Base-by-base conservation (phyloP, 2,329 filamentous ascomycete species). In the Fusarium concolor region DNA sequence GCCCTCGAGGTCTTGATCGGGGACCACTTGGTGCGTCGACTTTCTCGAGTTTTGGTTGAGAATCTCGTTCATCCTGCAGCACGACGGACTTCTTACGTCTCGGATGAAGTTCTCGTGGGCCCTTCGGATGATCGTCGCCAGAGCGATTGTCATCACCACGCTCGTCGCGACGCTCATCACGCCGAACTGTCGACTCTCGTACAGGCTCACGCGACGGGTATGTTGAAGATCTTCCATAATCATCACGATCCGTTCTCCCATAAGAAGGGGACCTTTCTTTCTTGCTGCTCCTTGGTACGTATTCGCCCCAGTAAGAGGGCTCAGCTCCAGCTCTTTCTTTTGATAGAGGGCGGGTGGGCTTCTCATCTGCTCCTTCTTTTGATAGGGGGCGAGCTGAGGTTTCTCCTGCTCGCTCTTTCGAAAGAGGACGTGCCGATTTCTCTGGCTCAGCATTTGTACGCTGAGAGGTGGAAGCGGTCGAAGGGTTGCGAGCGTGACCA, bases 121-220 rank as follows among this genome's bases (percentile, higher is more conserved):
- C 71, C 55, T 74, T 79, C 12, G 75, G 62, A 31, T 77, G 71
- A 11, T 83, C 82, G 20, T 82, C 81, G 26, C 78, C 79, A 4
- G 80, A 81, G 33, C 78, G 78, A 18, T 74, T 80, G 22, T 74
- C 71, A 5, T 70, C 67, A 6, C 51, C 67, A 22, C 29, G 29
- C 29, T 31, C 29, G 10, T 31, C 29, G 11, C 29, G 29, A 11
- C 67, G 67, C 9, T 77, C 77, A n/a, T 67, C 66, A 20, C 66
- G 66, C 26, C 66, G 62, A 28, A 14, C 18, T 45, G 46, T 41
- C 43, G 65, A 14, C 20, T 70, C 66, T 62, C 66, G 45, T 28
- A 46, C 31, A 15, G 56, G 49, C 37, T 70, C 66, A 26, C 66
- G 66, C 20, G 55, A 22, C 17, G 65, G 56, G 20, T 55, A 67